Base-by-base conservation (phyloP, 2,329 filamentous ascomycete genomes). In the Chrysoporthe austroafricana region DNA sequence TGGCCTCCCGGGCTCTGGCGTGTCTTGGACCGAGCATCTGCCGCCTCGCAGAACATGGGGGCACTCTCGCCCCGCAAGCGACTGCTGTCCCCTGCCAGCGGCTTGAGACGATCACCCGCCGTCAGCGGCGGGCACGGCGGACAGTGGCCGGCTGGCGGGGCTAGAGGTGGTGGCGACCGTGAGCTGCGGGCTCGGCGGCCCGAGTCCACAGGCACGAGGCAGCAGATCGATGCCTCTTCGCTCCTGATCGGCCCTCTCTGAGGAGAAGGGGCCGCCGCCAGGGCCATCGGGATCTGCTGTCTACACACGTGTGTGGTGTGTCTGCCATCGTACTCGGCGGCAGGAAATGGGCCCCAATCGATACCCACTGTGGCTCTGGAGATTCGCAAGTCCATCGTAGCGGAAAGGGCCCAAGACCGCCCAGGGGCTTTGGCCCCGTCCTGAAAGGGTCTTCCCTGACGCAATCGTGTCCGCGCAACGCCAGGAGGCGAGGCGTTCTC, bases 371-470 rank as follows among this genome's bases (percentile, higher is more conserved):
- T 52, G 48, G n/a, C 48, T 52, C 48, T 26, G 48, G 26, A 4
- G 48, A 32, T 54, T 54, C 26, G 50, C 26, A 54, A 7, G 26
- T n/a, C 52, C 16, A 9, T 14, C 6, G 52, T 16, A 11, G 32
- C 16, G 26, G 32, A 56, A 26, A 26, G 14, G 52, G 52, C 32
- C 34, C 34, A 57, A 57, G 34, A 39, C 39, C 34, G 54, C 34
- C 54, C 54, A 57, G 34, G 54, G 54, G 34, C 54, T 57, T 39
- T 39, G 54, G 54, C 54, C 32, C 34, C 54, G 34, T 36, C 16
- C 26, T 57, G 54, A 39, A 57, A 39, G 54, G 54, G 54, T 57
- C 54, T 57, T 57, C 54, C 32, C 54, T 57, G 54, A 57, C 32
- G 26, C 26, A 26, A 54, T 54, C 50, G 11, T 54, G 50, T 54